Evolutionary conservation across 495 filamentous ascomycete genomes (phyloP).

Genomic region (Penicillium cinerascens): DNA sequence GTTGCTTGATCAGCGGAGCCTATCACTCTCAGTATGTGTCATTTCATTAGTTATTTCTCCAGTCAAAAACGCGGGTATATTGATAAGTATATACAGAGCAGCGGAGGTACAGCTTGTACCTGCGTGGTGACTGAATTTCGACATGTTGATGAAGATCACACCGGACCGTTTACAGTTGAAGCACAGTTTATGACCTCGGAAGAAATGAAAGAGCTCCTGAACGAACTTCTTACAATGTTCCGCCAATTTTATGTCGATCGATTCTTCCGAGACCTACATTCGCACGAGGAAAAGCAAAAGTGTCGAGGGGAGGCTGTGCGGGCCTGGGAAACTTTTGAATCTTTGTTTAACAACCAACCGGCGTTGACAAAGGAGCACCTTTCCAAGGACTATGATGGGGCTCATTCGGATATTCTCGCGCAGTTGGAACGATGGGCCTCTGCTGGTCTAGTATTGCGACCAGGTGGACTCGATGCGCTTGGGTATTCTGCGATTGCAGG

Average conservation of each 20-base stretch:
- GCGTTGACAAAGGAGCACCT: conserved; percentile 20
- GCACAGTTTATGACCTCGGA: conserved; percentile 23
- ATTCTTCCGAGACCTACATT: conserved; percentile 8
- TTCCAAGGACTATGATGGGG: conserved; percentile 7
- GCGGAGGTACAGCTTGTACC: conserved; percentile 30
- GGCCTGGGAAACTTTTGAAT: conserved; percentile 20
- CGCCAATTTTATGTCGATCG: conserved; percentile 16
- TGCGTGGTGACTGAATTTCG: conserved; percentile 34
- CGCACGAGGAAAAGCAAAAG: conserved; percentile 7
- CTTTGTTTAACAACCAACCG: conserved; percentile 17
- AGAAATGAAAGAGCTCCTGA: conserved; percentile 22
- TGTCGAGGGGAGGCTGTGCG: conserved; percentile 2
- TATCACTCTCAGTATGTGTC: conserved; percentile 26
- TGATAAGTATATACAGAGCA: conserved; percentile 16
- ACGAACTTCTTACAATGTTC: conserved; percentile 22
- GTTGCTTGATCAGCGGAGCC: conserved; percentile 19
- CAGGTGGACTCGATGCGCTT: conserved; percentile 11
- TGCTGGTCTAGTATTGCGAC: conserved; percentile 5
- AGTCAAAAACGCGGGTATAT: not conserved
- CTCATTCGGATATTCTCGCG: conserved; percentile 4
- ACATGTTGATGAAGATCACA: conserved; percentile 15
- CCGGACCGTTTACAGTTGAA: conserved; percentile 23
- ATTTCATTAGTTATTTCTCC: not conserved
- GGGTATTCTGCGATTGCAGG: conserved; percentile 8
- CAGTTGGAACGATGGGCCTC: conserved; percentile 16